Evolutionary conservation across 2,329 filamentous ascomycete species (phyloP).

Genomic region (Ceratocystis destructans): DNA sequence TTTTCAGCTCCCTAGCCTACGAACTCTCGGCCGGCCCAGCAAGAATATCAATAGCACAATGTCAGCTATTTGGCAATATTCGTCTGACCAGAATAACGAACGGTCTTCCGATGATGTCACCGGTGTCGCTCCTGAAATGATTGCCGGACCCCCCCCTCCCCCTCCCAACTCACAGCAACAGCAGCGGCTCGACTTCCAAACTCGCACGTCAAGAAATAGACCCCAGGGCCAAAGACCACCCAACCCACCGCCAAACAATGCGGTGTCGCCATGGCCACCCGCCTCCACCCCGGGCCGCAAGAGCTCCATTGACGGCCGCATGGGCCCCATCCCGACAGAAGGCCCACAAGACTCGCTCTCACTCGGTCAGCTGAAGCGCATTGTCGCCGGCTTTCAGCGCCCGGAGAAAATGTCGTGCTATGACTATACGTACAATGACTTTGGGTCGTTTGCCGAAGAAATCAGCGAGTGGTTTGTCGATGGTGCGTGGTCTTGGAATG

Average conservation of each 20-base stretch:
- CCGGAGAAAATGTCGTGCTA: conserved; percentile 55
- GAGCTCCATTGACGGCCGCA: conserved; percentile 23
- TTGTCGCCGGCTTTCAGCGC: conserved; percentile 61
- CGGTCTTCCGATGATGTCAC: conserved; percentile 13
- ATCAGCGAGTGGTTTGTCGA: conserved; percentile 97
- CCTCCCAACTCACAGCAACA: conserved; percentile 4
- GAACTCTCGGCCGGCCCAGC: background rate
- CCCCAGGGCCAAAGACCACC: conserved; percentile 2
- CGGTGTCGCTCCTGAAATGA: conserved; percentile 10
- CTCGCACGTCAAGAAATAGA: background rate
- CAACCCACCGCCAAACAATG: background rate
- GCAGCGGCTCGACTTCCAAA: conserved; percentile 9
- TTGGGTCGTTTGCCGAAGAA: conserved; percentile 66
- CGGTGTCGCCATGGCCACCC: background rate
- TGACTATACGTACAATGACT: conserved; percentile 70
- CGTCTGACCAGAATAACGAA: conserved; percentile 10
- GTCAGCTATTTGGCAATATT: conserved; percentile 12
- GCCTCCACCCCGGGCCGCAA: conserved; percentile 18
- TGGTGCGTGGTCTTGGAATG: conserved; percentile 68
- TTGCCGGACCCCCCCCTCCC: conserved; percentile 2
- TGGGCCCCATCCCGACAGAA: conserved; percentile 27
- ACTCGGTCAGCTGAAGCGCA: conserved; percentile 55
- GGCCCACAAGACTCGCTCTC: conserved; percentile 51
- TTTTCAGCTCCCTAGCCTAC: background rate
- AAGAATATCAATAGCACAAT: conserved; percentile 7